A percentile compares a stretch with the other conserved stretches of the same genome.
Evolutionary conservation across 768 basidiomycete species (phyloP).

Genomic region (Hericium coralloides): DNA sequence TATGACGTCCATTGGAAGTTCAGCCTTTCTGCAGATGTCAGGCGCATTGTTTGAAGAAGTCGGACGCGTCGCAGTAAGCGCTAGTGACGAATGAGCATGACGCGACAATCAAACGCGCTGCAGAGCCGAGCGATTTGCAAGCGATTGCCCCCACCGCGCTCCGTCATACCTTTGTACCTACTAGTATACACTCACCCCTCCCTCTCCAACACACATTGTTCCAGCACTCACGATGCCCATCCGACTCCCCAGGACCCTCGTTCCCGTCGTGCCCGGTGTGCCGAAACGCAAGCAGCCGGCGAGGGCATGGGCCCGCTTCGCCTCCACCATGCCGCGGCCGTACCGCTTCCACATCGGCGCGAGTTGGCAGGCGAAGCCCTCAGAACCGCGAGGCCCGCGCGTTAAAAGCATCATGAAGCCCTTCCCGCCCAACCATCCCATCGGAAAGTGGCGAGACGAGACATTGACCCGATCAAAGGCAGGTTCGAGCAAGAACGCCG

Average conservation of each 20-base stretch:
- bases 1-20: too few species aligned
- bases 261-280: background rate
- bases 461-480: constrained; percentile 41
- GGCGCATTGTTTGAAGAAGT: too few species aligned
- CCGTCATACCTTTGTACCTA: background rate
- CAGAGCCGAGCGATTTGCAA: too few species aligned
- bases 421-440: constrained; percentile 46
- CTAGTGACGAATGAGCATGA: too few species aligned
- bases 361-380: constrained; percentile 72
- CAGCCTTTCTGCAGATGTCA: too few species aligned
- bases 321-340: constrained; percentile 30
- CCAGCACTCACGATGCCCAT: background rate
- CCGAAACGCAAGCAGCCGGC: background rate
- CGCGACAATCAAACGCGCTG: too few species aligned
- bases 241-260: background rate
- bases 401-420: constrained; percentile 30
- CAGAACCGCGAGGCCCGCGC: constrained; percentile 21
- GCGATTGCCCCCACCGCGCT: too few species aligned
- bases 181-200: background rate
- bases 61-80: too few species aligned
- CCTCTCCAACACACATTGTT: background rate
- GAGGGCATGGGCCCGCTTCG: constrained; percentile 3
- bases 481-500: constrained; percentile 31
- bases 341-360: constrained; percentile 71
- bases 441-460: constrained; percentile 64